phyloP scores from a whole-genome alignment of 2,329 filamentous ascomycete genomes.

The Spiromastix sp. region DNA sequence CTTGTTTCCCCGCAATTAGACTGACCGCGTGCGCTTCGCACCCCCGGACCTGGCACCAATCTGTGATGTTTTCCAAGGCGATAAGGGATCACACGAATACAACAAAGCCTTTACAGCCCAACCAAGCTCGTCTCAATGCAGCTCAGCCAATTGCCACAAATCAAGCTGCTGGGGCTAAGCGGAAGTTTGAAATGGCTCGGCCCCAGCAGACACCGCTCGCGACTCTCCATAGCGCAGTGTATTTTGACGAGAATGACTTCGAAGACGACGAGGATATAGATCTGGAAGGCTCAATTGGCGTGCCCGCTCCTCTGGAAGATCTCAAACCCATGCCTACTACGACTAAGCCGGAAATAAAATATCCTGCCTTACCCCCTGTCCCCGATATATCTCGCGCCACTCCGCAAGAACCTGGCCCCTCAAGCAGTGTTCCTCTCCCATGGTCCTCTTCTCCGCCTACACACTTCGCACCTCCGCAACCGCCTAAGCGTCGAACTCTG shows the following conservation, averaged over 20 bases:
- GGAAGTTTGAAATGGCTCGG: constrained; percentile 27
- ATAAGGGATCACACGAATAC: constrained; percentile 26
- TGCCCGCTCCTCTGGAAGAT: constrained; percentile 3
- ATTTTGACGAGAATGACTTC: constrained; percentile 73
- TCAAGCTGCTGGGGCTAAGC: constrained; percentile 24
- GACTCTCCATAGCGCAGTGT: constrained; percentile 41
- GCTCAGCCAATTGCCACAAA: constrained; percentile 13
- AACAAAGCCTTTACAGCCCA: constrained; percentile 25
- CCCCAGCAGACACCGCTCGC: constrained; percentile 17
- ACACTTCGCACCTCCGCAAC: constrained; percentile 21
- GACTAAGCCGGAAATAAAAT: constrained; percentile 19
- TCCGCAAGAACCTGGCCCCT: constrained; percentile 19
- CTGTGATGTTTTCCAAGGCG: constrained; percentile 32
- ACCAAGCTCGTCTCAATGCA: constrained; percentile 18
- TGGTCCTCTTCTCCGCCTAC: constrained; percentile 56
- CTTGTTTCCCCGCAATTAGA: no score
- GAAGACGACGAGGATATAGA: constrained; percentile 73
- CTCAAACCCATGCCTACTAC: neutral
- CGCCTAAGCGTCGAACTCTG: neutral
- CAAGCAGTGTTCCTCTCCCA: constrained; percentile 50
- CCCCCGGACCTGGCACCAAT: no score
- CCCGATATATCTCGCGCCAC: constrained; percentile 13
- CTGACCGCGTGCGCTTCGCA: no score
- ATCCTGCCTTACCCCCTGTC: constrained; percentile 24
- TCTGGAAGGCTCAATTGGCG: constrained; percentile 17